phyloP scores from a whole-genome alignment of 2,329 filamentous ascomycete species.

The Chalaropsis thielavioides region DNA sequence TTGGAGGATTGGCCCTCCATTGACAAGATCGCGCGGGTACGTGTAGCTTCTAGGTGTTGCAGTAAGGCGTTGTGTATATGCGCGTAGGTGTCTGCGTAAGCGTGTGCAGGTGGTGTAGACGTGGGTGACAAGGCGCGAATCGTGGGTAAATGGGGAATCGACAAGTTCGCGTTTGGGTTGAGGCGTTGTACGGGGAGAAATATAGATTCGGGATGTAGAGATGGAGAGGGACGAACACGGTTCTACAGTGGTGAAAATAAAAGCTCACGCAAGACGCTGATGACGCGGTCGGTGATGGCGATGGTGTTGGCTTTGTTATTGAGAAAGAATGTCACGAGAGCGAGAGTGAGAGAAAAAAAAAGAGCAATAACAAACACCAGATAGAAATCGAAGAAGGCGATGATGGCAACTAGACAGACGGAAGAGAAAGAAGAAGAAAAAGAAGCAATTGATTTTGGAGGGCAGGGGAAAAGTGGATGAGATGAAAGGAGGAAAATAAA shows the following conservation, averaged over 20 bases:
- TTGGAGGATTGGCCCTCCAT: slow-evolving; percentile 22
- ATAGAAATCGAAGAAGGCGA: neutral
- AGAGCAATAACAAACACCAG: neutral
- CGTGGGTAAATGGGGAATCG: neutral
- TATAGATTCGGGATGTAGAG: neutral
- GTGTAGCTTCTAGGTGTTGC: neutral
- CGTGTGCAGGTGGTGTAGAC: neutral
- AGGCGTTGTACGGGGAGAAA: neutral
- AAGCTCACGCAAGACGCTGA: neutral
- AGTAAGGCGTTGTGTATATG: neutral
- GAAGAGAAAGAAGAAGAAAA: neutral
- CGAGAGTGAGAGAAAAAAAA: neutral
- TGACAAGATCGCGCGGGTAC: neutral
- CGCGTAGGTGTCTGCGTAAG: neutral
- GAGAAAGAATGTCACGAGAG: neutral
- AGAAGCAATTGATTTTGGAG: neutral
- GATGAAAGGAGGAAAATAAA: neutral
- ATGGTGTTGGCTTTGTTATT: neutral
- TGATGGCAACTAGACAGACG: neutral
- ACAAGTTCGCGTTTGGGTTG: neutral
- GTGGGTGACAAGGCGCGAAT: neutral
- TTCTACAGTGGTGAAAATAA: neutral
- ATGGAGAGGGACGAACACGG: neutral
- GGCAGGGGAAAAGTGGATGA: neutral
- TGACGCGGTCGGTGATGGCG: neutral